Evolutionary conservation across 345 rosid species (phyloP).

Genomic region (Salix brachista): DNA sequence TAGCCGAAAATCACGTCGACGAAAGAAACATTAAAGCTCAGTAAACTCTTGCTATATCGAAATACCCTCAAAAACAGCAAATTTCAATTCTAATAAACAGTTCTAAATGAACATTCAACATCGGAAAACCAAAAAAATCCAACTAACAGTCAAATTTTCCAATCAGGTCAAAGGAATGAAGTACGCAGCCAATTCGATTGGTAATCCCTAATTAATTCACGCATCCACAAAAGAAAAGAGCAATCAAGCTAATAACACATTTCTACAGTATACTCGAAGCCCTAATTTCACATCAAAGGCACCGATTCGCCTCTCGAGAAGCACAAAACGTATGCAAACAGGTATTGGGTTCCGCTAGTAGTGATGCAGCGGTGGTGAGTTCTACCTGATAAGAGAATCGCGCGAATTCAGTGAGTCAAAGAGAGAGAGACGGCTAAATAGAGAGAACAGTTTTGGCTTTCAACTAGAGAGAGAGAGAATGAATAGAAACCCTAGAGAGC

Average conservation of each 20-base stretch:
- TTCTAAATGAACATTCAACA: background rate
- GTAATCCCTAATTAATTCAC: background rate
- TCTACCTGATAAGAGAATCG: background rate
- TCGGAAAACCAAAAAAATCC: background rate
- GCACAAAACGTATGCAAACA: background rate
- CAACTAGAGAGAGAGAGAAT: background rate
- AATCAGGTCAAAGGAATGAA: background rate
- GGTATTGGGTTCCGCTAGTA: background rate
- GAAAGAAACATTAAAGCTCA: background rate
- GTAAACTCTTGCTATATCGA: background rate
- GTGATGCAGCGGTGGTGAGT: background rate
- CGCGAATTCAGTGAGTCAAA: background rate
- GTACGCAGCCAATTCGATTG: background rate
- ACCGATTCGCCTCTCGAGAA: background rate
- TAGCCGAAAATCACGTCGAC: background rate
- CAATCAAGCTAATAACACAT: background rate
- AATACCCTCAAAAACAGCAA: background rate
- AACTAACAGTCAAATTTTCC: background rate
- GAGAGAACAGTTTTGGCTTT: background rate
- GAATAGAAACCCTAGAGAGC: background rate
- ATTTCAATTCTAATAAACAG: background rate
- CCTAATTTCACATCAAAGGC: background rate
- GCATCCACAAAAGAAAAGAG: background rate
- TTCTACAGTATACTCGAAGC: background rate
- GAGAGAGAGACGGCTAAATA: background rate